These are phyloP conservation scores for Carnegiea gigantea DNA, from an alignment of 179 eudicot species.

Conservation along the genomic window DNA sequence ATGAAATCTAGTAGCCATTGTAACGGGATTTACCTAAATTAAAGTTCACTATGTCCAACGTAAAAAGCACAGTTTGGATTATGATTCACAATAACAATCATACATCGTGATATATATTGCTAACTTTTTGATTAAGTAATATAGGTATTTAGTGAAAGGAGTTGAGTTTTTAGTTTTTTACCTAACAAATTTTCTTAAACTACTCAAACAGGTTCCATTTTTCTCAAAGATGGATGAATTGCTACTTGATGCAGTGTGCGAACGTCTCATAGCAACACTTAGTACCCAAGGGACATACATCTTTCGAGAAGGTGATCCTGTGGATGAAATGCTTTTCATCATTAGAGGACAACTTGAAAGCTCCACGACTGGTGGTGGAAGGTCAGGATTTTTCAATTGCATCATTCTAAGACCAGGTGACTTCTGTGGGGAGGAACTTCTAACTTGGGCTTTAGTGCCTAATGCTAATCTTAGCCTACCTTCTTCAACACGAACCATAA, in stretches of 20 bases:
- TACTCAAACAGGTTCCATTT: constrained; percentile 35
- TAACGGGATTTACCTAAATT: too few relatives aligned
- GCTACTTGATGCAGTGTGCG: constrained; percentile 45
- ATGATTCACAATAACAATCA: too few relatives aligned
- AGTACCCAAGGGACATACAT: constrained; percentile 45
- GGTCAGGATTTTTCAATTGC: constrained; percentile 43
- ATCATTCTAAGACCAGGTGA: constrained; percentile 45
- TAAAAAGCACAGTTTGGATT: too few relatives aligned
- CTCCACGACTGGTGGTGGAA: constrained; percentile 47
- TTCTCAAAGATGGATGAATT: constrained; percentile 46
- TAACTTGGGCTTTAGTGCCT: constrained; percentile 45
- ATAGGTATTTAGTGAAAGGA: neutral
- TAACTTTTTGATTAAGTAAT: too few relatives aligned
- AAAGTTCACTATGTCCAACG: too few relatives aligned
- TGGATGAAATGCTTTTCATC: constrained; percentile 47
- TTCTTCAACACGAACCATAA: constrained; percentile 45
- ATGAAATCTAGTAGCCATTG: too few relatives aligned
- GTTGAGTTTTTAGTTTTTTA: neutral
- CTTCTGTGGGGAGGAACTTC: constrained; percentile 44
- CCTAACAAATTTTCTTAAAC: neutral
- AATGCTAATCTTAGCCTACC: constrained; percentile 39
- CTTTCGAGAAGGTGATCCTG: constrained; percentile 44
- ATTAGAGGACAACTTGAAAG: constrained; percentile 46
- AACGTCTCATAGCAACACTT: constrained; percentile 36
- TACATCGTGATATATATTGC: too few relatives aligned